These are phyloP conservation scores for Aspergillus eucalypticola DNA, from an alignment of 2,329 filamentous ascomycete species.

Conservation along the genomic window DNA sequence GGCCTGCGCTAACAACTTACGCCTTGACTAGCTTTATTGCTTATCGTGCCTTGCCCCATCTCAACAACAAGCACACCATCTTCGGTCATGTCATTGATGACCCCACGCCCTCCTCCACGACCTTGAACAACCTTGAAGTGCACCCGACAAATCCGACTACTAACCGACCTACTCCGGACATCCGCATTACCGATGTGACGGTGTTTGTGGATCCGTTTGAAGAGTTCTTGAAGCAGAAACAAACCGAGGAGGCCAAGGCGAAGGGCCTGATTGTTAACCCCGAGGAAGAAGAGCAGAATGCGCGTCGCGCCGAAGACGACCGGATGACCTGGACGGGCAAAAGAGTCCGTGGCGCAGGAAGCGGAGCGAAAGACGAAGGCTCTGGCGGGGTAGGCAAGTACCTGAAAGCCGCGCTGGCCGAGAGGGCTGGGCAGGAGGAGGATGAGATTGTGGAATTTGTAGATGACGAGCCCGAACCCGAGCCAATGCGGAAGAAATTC, in stretches of 20 bases:
- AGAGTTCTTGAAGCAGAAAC: slow-evolving; percentile 79
- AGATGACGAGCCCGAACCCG: slow-evolving; percentile 63
- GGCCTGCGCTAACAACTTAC: not conserved
- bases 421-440: slow-evolving; percentile 41
- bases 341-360: slow-evolving; percentile 68
- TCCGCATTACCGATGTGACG: slow-evolving; percentile 77
- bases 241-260: slow-evolving; percentile 61
- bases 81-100: slow-evolving; percentile 83
- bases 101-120: slow-evolving; percentile 45
- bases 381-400: slow-evolving; percentile 74
- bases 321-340: slow-evolving; percentile 96
- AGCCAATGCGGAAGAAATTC: slow-evolving; percentile 77
- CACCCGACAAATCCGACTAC: slow-evolving; percentile 70
- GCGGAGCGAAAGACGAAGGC: slow-evolving; percentile 59
- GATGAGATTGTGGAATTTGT: slow-evolving; percentile 64
- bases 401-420: slow-evolving; percentile 61
- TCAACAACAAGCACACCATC: slow-evolving; percentile 96
- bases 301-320: slow-evolving; percentile 69
- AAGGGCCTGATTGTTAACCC: slow-evolving; percentile 29
- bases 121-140: slow-evolving; percentile 72
- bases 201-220: slow-evolving; percentile 94
- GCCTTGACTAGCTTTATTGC: slow-evolving; percentile 68
- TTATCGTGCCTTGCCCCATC: slow-evolving; percentile 79
- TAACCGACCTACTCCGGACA: slow-evolving; percentile 73
- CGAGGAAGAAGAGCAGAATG: slow-evolving; percentile 28